Base-by-base conservation (phyloP, 2,329 filamentous ascomycete genomes). In the Clathrospora elynae region DNA sequence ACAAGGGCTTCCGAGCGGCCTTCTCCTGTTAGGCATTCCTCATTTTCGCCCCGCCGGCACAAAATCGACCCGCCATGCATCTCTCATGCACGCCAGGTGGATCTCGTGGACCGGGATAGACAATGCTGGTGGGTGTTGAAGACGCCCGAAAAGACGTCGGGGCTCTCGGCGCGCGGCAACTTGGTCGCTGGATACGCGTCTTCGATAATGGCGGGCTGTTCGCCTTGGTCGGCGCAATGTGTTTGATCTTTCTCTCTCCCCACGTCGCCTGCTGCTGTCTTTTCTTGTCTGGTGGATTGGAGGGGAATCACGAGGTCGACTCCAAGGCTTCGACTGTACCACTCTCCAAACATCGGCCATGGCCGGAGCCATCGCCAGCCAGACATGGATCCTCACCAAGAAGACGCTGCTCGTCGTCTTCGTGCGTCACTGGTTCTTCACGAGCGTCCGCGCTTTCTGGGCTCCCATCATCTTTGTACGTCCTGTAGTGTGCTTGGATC, bases 351-450 rank as follows among this genome's bases (percentile, higher is more conserved):
- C 24, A 10, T 33, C 45, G 30, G 51, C 25, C 28, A 65, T 64
- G 58, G 60, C 53, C 19, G 54, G 57, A 43, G 56, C 55, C 34
- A 72, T 79, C 51, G 49, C 72, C 16, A 68, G 72, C 28, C 80
- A 83, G 66, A 76, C 77, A 59, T 78, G 75, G 76, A 78, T 78
- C 17, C 71, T 84, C 53, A 77, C 74, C 35, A 71, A 77, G 62
- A 83, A 84, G 71, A 83, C 79, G 39, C 66, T 83, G 29, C 69
- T 76, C 13, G 74, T 83, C 36, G 75, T 78, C 19, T 72, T 81
- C 38, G 67, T 76, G 39, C 76, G 80, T 4, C 76, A 79, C 44
- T 75, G 73, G 64, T 72, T 80, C 35, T 76, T 79, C 19, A 82
- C 80, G 1, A 67, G 75, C 14, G 67, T 81, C 6, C 74, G 79